Conservation (phyloP, 2,329 filamentous ascomycete genomes). For the Exophiala spinifera region DNA sequence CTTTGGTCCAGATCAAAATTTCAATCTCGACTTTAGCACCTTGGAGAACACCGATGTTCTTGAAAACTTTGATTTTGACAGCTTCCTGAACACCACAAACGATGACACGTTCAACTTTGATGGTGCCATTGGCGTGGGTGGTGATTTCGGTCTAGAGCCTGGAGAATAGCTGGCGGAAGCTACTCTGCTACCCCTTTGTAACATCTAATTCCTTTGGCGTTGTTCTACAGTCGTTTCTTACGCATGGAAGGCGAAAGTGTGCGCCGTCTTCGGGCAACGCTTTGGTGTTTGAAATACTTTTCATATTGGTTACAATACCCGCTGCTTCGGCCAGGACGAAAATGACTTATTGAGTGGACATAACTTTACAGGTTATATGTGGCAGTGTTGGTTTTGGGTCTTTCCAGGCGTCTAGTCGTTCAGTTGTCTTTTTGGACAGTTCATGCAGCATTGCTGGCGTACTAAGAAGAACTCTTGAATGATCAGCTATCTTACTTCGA, state of each 20-base stretch:
- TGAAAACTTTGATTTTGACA: constrained; percentile 63
- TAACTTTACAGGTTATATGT: constrained; percentile 20
- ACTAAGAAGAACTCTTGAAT: not conserved
- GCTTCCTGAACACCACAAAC: constrained; percentile 57
- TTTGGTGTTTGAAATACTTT: constrained; percentile 10
- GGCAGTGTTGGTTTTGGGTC: constrained; percentile 16
- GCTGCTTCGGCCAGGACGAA: constrained; percentile 22
- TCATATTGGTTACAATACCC: constrained; percentile 24
- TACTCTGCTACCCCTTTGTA: constrained; percentile 13
- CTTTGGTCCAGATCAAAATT: constrained; percentile 20
- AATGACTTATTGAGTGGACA: constrained; percentile 28
- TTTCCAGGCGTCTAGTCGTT: constrained; percentile 10
- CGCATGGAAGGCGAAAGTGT: constrained; percentile 17
- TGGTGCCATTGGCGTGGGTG: constrained; percentile 42
- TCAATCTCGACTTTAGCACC: constrained; percentile 38
- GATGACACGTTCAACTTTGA: constrained; percentile 48
- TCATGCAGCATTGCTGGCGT: constrained; percentile 6
- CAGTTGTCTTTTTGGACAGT: not conserved
- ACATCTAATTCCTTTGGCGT: constrained; percentile 24
- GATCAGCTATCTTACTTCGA: not conserved
- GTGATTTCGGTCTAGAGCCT: constrained; percentile 32
- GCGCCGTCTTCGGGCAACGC: constrained; percentile 8
- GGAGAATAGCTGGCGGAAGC: constrained; percentile 17
- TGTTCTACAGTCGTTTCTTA: constrained; percentile 8
- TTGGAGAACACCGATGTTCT: constrained; percentile 48